Percentiles rank a stretch among this genome's conserved stretches.
Evolutionary conservation across 2,329 filamentous ascomycete species (phyloP).

Genomic region (Penicillium sp.): DNA sequence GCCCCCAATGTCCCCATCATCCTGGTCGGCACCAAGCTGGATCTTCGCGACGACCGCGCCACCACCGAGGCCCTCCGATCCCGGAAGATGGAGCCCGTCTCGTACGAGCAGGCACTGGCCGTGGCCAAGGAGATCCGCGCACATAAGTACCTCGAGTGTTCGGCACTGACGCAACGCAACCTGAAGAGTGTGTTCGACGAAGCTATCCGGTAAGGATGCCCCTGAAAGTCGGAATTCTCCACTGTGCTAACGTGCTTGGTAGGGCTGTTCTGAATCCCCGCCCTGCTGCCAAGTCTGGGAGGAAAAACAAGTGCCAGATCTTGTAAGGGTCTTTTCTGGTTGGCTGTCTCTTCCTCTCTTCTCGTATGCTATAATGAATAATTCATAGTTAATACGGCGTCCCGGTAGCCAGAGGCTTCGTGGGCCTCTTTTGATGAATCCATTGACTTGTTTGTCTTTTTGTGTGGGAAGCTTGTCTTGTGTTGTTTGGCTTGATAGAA

Average conservation of each 20-base stretch:
- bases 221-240: background rate
- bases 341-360: conserved; percentile 15
- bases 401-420: conserved; percentile 27
- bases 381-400: conserved; percentile 40
- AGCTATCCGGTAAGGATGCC: conserved; percentile 73
- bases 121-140: conserved; percentile 92
- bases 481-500: conserved; percentile 8
- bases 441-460: conserved; percentile 25
- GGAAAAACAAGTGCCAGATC: conserved; percentile 43
- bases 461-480: conserved; percentile 10
- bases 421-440: conserved; percentile 26
- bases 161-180: conserved; percentile 91
- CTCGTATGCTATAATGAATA: conserved; percentile 32
- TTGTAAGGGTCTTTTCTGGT: conserved; percentile 31
- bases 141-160: conserved; percentile 97
- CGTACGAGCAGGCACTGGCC: conserved; percentile 82
- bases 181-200: conserved; percentile 98
- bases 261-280: conserved; percentile 49
- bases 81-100: conserved; percentile 96
- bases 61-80: conserved; percentile 77
- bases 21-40: conserved; percentile 92
- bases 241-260: background rate
- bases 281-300: conserved; percentile 43
- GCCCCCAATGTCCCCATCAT: conserved; percentile 94
- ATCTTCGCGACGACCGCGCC: conserved; percentile 80